Percentiles rank a stretch among this genome's conserved stretches.
phyloP scores from a whole-genome alignment of 2,329 filamentous ascomycete species.

The Penicillium concentricum region DNA sequence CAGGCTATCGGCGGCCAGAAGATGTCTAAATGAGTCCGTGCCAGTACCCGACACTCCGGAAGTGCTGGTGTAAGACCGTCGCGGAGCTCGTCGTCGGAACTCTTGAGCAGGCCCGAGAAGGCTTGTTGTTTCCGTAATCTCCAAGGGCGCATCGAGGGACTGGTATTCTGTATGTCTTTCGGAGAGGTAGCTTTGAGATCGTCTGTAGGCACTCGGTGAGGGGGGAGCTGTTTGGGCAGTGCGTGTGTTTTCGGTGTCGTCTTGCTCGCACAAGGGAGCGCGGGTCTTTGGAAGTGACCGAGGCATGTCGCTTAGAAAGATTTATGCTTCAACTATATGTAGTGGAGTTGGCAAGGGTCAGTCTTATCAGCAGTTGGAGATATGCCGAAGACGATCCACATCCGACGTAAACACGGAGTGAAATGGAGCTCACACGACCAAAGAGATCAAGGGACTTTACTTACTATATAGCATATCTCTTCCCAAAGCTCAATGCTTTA shows the following conservation, averaged over 20 bases:
- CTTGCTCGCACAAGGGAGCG: constrained; percentile 16
- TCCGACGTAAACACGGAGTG: background rate
- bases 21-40: constrained; percentile 36
- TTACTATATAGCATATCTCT: constrained; percentile 1
- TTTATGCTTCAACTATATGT: constrained; percentile 5
- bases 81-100: constrained; percentile 20
- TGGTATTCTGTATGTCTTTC: constrained; percentile 36
- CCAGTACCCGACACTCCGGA: constrained; percentile 35
- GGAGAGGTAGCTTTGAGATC: constrained; percentile 29
- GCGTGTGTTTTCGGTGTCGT: constrained; percentile 10
- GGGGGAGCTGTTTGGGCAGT: constrained; percentile 35
- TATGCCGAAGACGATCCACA: constrained; percentile 1
- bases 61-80: constrained; percentile 39
- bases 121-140: constrained; percentile 37
- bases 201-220: constrained; percentile 36
- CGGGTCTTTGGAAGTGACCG: constrained; percentile 30
- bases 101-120: constrained; percentile 28
- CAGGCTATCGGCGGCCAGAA: constrained; percentile 36
- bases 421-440: background rate
- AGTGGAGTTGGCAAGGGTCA: constrained; percentile 4
- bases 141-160: constrained; percentile 30
- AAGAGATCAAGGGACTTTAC: background rate
- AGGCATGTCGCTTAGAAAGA: constrained; percentile 26
- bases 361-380: background rate
- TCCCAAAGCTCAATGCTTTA: background rate